phyloP scores from a whole-genome alignment of 2,329 filamentous ascomycete genomes.

The Penicillium sclerotigenum region DNA sequence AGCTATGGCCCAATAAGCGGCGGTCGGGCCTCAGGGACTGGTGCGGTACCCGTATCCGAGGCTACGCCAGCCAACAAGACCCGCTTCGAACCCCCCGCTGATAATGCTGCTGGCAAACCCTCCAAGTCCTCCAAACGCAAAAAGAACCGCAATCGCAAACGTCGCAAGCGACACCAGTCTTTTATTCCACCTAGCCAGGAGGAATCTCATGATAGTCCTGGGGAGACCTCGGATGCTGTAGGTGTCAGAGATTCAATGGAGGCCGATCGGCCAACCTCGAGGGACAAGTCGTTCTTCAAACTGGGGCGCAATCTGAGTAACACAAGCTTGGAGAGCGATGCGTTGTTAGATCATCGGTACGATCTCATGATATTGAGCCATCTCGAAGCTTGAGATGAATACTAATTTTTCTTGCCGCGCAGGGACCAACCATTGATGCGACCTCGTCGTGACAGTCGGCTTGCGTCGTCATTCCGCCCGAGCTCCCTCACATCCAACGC shows the following conservation, averaged over 20 bases:
- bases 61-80: constrained; percentile 15
- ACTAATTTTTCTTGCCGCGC: constrained; percentile 17
- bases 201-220: constrained; percentile 50
- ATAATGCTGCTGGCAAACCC: constrained; percentile 18
- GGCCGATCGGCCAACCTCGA: constrained; percentile 25
- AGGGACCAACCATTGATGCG: constrained; percentile 63
- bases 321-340: constrained; percentile 86
- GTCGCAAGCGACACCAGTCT: constrained; percentile 75
- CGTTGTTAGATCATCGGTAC: constrained; percentile 80
- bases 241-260: constrained; percentile 31
- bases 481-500: constrained; percentile 29
- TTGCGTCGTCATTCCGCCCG: constrained; percentile 40
- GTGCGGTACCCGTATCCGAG: constrained; percentile 16
- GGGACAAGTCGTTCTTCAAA: constrained; percentile 52
- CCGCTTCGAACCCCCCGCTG: constrained; percentile 22
- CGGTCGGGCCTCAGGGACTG: constrained; percentile 10
- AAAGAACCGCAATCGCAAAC: constrained; percentile 75
- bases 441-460: constrained; percentile 56
- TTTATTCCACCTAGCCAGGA: constrained; percentile 62
- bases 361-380: constrained; percentile 14
- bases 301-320: constrained; percentile 65
- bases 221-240: constrained; percentile 48
- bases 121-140: constrained; percentile 43
- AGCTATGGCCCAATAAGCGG: constrained; percentile 21
- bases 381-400: background rate